Percentiles rank a stretch among this genome's conserved stretches.
Evolutionary conservation across 805 yeast genomes (phyloP).

Genomic region (Wickerhamomyces alni): DNA sequence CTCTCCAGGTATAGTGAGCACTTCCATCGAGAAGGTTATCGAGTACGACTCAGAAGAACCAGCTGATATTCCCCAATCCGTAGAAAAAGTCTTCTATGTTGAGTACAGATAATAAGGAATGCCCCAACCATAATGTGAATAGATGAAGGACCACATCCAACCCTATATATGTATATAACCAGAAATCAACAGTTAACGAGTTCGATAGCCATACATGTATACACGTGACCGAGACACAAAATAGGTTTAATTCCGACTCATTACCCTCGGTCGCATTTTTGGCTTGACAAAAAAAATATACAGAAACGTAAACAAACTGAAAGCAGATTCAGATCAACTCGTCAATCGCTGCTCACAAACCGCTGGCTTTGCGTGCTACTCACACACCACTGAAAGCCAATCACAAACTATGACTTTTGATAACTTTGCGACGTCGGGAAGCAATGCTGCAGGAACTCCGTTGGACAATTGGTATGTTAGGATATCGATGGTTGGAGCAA

Average conservation of each 20-base stretch:
- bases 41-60: conserved; percentile 22
- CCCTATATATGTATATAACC: too few species aligned
- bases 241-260: not conserved
- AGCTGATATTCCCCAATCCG: conserved; percentile 33
- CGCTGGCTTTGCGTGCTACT: not conserved
- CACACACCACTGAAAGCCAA: too few species aligned
- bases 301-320: conserved; percentile 1
- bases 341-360: not conserved
- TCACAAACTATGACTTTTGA: not conserved
- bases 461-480: not conserved
- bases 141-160: too few species aligned
- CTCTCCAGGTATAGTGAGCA: conserved; percentile 39
- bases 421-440: not conserved
- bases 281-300: not conserved
- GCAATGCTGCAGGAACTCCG: not conserved
- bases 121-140: too few species aligned
- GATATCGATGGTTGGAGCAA: not conserved
- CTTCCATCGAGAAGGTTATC: conserved; percentile 18
- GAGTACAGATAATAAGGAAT: not conserved
- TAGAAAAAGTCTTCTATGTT: conserved; percentile 29
- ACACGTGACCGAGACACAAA: too few species aligned
- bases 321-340: not conserved
- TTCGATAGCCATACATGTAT: not conserved
- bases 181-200: not conserved
- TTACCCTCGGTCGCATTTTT: not conserved